Base-by-base conservation (phyloP, 83 land plant species). In the Picea mariana region DNA sequence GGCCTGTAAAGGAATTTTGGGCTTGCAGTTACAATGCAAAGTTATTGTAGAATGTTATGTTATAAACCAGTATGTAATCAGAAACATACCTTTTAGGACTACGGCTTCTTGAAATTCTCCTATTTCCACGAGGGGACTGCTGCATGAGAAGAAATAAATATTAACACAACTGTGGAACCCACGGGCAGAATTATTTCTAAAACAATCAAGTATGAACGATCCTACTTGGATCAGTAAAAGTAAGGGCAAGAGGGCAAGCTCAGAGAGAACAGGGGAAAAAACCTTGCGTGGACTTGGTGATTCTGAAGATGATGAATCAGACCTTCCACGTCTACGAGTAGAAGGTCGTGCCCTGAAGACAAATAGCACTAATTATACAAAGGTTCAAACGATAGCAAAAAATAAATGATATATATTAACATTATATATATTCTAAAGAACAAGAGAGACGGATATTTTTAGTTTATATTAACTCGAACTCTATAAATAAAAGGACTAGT, bases 241-340 rank as follows among this genome's bases (percentile, higher is more conserved):
- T 55, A 55, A 55, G n/a, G n/a, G n/a, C 75, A 40, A 40, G 3
- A 67, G 12, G 31, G 16, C 18, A 67, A 27, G 44, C 40, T 18
- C 8, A 38, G 52, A 8, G n/a, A 82, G 64, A 49, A 81, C 2
- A 20, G 7, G 23, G n/a, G 71, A 2, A 79, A 77, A 65, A 13
- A 92, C 94, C 91, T 77, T 89, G 69, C 88, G 88, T 60, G 95
- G 95, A 67, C 90, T 91, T n/a, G 86, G 91, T 24, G 93, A 91
- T 47, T 77, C 80, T 81, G 95, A 93, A 47, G 79, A 93, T 6
- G 92, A 93, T 59, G 95, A 92, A 66, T 40, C 62, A 1, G 95
- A 93, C 78, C 90, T 89, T 85, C 90, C 91, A 68, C 90, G 91
- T 69, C 95, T 91, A 23, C 59, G 81, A 75, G 87, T 73, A 58